Conservation (phyloP, 2,329 filamentous ascomycete species). For the Exophiala xenobiotica region DNA sequence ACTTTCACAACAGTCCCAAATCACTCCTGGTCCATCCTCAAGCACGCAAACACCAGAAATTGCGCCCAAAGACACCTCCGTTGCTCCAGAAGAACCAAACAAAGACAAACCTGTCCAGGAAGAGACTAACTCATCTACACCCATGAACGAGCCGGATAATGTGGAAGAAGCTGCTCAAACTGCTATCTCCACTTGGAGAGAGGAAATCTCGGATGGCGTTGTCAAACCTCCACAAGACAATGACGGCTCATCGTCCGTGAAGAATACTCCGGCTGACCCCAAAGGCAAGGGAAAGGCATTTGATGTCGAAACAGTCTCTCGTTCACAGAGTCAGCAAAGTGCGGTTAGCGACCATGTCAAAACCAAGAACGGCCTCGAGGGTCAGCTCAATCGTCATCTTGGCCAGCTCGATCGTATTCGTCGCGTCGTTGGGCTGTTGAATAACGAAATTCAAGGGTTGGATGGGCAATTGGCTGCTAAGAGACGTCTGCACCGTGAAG, state of each 20-base stretch:
- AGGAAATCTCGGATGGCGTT: background rate
- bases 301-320: background rate
- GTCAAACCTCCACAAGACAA: background rate
- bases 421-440: constrained; percentile 12
- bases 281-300: background rate
- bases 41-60: background rate
- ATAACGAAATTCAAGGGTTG: constrained; percentile 15
- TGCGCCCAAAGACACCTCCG: background rate
- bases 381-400: constrained; percentile 32
- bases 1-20: background rate
- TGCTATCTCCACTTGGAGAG: background rate
- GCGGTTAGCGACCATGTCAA: background rate
- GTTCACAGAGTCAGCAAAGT: background rate
- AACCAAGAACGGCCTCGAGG: constrained; percentile 5
- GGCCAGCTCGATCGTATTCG: constrained; percentile 24
- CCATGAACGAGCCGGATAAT: background rate
- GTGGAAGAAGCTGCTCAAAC: background rate
- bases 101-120: too few relatives aligned
- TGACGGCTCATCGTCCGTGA: too few relatives aligned
- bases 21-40: background rate
- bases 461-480: constrained; percentile 12
- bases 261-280: background rate
- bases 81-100: too few relatives aligned
- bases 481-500: constrained; percentile 5
- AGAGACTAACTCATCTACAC: too few relatives aligned